A percentile compares a stretch with the other conserved stretches of the same genome.
Evolutionary conservation across 73 alveolate genomes (phyloP).

Genomic region (Symbiodinium pilosum): DNA sequence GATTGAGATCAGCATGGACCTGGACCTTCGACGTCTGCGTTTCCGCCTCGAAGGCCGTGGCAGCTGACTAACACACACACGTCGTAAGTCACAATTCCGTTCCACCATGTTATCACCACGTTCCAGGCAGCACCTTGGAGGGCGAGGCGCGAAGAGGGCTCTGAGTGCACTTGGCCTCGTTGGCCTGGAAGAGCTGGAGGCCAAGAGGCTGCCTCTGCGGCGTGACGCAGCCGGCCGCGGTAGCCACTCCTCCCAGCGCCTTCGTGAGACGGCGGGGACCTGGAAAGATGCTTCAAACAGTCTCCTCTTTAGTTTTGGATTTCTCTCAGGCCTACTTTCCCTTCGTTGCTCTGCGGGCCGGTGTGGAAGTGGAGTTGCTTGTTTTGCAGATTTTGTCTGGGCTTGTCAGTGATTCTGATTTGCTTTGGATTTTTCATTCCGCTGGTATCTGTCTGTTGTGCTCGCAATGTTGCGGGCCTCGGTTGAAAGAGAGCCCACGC

Average conservation of each 20-base stretch:
- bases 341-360: neutral
- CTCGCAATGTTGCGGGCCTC: no score
- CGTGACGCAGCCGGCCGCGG: constrained; percentile 55
- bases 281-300: neutral
- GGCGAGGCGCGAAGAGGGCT: constrained; percentile 16
- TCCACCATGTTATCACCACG: no score
- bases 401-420: neutral
- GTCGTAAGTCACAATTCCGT: no score
- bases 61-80: no score
- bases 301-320: no score
- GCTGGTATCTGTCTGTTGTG: no score
- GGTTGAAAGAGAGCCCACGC: no score
- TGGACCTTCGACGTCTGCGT: neutral
- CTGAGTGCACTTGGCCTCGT: neutral
- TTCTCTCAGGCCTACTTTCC: neutral
- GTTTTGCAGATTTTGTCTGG: neutral
- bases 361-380: neutral
- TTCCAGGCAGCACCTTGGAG: no score
- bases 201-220: constrained; percentile 33
- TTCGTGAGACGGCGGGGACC: constrained; percentile 27
- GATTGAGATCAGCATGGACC: neutral
- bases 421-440: neutral
- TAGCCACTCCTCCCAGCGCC: constrained; percentile 36
- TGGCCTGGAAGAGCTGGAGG: neutral
- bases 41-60: neutral